Percentiles rank a stretch among this genome's conserved stretches.
phyloP scores from a whole-genome alignment of 257 asterid species.

The Handroanthus guayacan region DNA sequence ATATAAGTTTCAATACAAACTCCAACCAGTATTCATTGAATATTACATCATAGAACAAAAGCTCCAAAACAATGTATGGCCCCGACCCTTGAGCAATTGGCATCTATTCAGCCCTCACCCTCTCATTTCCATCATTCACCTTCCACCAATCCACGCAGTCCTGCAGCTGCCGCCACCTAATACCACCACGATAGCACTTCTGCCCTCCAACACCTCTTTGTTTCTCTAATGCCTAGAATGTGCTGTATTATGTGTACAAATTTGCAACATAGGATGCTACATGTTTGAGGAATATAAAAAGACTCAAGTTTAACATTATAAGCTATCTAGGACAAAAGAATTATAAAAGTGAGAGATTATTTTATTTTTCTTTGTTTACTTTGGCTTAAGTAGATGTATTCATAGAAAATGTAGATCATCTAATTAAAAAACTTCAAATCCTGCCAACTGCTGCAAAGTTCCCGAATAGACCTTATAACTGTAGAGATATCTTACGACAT shows the following conservation, averaged over 20 bases:
- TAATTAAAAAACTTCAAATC: not conserved
- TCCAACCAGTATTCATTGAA: not conserved
- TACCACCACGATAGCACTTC: too few species aligned
- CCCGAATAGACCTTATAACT: not conserved
- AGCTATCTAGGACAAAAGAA: not conserved
- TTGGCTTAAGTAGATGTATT: not conserved
- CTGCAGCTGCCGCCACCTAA: not conserved
- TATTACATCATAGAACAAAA: not conserved
- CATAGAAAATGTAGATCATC: not conserved
- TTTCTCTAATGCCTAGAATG: too few species aligned
- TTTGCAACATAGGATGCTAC: too few species aligned
- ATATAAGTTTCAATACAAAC: not conserved
- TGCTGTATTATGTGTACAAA: too few species aligned
- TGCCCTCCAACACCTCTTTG: too few species aligned
- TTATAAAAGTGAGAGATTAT: not conserved
- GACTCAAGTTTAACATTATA: not conserved
- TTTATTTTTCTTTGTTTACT: not conserved
- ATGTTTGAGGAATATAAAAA: too few species aligned
- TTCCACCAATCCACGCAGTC: not conserved
- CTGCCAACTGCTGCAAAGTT: not conserved
- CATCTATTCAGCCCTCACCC: not conserved
- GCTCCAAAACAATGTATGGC: not conserved
- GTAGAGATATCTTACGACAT: conserved; percentile 11
- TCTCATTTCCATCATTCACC: not conserved
- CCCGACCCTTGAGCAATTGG: not conserved